A percentile compares a stretch with the other conserved stretches of the same genome.
Evolutionary conservation across 805 yeast species (phyloP).

Genomic region (Starmerella kuoi): DNA sequence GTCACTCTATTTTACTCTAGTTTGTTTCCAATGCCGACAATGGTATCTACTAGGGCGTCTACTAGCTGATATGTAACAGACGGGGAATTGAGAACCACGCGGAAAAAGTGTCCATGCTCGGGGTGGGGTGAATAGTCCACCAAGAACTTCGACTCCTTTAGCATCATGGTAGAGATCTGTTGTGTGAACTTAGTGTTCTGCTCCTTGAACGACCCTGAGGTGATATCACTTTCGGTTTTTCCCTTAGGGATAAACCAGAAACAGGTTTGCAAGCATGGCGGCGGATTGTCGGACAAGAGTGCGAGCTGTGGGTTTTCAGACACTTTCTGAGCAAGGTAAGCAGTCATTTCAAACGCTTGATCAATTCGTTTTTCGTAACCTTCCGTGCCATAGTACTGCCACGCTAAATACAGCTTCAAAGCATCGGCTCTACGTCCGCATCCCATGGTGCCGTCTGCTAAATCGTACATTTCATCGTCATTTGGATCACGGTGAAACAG

Average conservation of each 20-base stretch:
- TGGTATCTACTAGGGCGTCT: conserved; percentile 34
- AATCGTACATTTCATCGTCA: conserved; percentile 46
- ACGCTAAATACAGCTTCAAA: conserved; percentile 60
- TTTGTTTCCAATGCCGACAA: conserved; percentile 9
- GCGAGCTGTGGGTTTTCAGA: conserved; percentile 35
- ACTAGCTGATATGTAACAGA: conserved; percentile 34
- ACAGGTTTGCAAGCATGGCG: conserved; percentile 75
- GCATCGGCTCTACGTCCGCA: conserved; percentile 82
- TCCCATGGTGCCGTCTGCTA: conserved; percentile 86
- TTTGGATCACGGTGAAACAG: conserved; percentile 49
- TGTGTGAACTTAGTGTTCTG: conserved; percentile 48
- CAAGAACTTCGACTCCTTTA: conserved; percentile 51
- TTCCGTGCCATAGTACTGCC: conserved; percentile 62
- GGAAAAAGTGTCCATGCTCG: conserved; percentile 63
- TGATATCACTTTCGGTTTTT: conserved; percentile 13
- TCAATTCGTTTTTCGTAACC: conserved; percentile 60
- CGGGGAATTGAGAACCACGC: conserved; percentile 76
- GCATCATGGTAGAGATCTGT: conserved; percentile 47
- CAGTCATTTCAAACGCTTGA: conserved; percentile 56
- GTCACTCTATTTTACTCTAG: background rate
- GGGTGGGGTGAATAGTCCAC: conserved; percentile 65
- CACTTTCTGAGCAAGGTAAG: conserved; percentile 45
- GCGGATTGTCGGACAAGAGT: conserved; percentile 44
- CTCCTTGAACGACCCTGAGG: conserved; percentile 20
- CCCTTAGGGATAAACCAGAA: conserved; percentile 52